Conservation (phyloP, 768 basidiomycete species). For the Suillus luteus region DNA sequence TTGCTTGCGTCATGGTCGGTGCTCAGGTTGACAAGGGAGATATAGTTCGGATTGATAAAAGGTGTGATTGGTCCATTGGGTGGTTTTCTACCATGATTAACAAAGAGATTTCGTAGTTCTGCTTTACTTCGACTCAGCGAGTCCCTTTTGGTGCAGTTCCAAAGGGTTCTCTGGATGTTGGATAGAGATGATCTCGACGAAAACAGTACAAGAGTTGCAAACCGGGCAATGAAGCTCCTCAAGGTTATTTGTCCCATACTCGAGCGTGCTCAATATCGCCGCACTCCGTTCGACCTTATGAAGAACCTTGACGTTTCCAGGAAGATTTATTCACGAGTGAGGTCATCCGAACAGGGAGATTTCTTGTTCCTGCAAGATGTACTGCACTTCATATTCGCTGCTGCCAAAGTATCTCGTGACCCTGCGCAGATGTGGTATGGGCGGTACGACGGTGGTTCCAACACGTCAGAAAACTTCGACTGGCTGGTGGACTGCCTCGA, state of each 20-base stretch:
- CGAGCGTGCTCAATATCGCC: neutral
- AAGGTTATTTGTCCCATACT: neutral
- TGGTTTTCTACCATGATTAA: neutral
- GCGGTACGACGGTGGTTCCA: neutral
- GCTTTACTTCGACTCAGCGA: neutral
- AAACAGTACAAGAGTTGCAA: neutral
- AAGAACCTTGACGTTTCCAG: neutral
- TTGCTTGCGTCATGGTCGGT: neutral
- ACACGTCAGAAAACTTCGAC: neutral
- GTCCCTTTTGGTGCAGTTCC: neutral
- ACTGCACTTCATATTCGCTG: neutral
- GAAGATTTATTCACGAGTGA: neutral
- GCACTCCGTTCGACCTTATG: neutral
- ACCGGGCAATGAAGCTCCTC: neutral
- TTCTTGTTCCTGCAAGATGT: neutral
- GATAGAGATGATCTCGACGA: neutral
- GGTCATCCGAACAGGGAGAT: neutral
- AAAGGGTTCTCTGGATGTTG: neutral
- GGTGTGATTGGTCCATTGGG: too few species aligned
- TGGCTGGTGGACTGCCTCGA: neutral
- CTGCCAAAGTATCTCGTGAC: neutral
- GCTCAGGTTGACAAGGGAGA: neutral
- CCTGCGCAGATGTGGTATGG: neutral
- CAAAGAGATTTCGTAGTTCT: neutral
- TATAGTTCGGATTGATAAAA: too few species aligned